These are phyloP conservation scores for Cryptococcus sp. DNA, from an alignment of 1,284 basidiomycete genomes.

Conservation along the genomic window DNA sequence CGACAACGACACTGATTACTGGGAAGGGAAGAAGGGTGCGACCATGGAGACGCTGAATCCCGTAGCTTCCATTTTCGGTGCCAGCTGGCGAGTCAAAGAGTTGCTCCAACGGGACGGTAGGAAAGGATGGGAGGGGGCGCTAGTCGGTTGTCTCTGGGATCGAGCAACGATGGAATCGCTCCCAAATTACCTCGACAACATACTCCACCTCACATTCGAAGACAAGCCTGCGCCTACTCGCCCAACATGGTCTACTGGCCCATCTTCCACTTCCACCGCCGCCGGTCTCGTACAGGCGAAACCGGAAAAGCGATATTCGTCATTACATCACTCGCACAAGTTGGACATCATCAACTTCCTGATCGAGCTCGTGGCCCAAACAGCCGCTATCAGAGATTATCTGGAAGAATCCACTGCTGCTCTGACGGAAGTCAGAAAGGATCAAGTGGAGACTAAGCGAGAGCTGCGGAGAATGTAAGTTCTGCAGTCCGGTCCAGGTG, in stretches of 20 bases:
- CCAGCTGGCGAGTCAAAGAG: conserved; percentile 42
- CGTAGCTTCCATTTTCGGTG: conserved; percentile 31
- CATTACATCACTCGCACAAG: conserved; percentile 74
- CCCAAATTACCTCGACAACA: conserved; percentile 70
- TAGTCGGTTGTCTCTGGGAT: conserved; percentile 88
- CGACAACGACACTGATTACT: conserved; percentile 49
- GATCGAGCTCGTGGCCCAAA: conserved; percentile 85
- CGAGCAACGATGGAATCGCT: conserved; percentile 75
- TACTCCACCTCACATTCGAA: conserved; percentile 72
- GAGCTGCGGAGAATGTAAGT: conserved; percentile 82
- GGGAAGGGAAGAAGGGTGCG: conserved; percentile 51
- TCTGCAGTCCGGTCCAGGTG: neutral
- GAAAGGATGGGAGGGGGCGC: conserved; percentile 71
- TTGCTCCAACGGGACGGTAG: conserved; percentile 40
- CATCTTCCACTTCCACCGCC: conserved; percentile 47
- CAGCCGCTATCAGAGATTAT: conserved; percentile 79
- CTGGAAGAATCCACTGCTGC: conserved; percentile 89
- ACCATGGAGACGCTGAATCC: conserved; percentile 49
- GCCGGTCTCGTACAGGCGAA: conserved; percentile 46
- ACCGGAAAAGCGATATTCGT: conserved; percentile 69
- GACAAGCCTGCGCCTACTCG: conserved; percentile 50
- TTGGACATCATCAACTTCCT: conserved; percentile 84
- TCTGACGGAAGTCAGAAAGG: conserved; percentile 88
- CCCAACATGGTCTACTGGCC: conserved; percentile 52
- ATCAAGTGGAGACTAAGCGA: conserved; percentile 91